Evolutionary conservation across 2,329 filamentous ascomycete species (phyloP).

Genomic region (Trichocomaceae sp.): DNA sequence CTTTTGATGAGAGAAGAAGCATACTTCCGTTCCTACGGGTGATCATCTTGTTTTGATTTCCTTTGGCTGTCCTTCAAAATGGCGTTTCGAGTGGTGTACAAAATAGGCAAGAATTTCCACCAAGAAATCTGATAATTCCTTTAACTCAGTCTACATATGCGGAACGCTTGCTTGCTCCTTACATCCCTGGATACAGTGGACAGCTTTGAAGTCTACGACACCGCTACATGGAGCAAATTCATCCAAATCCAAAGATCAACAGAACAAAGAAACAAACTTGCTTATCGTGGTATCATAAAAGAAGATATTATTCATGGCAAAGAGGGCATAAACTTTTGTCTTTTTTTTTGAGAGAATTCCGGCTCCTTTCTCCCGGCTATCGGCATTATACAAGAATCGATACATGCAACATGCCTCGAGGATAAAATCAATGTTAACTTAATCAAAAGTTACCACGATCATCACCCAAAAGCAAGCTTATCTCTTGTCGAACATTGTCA

Average conservation of each 20-base stretch:
- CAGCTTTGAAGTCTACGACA: not conserved
- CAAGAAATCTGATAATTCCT: conserved; percentile 20
- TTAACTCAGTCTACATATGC: not conserved
- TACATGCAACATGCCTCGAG: not conserved
- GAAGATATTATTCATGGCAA: not conserved
- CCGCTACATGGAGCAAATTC: not conserved
- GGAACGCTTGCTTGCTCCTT: too few species aligned
- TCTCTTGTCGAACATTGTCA: not conserved
- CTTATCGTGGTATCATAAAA: conserved; percentile 12
- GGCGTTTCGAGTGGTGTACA: conserved; percentile 27
- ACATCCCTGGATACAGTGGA: too few species aligned
- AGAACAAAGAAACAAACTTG: not conserved
- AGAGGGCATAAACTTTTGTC: not conserved
- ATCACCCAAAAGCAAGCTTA: not conserved
- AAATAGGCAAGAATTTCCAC: conserved; percentile 28
- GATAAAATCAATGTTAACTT: not conserved
- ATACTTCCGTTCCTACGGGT: conserved; percentile 7
- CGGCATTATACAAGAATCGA: not conserved
- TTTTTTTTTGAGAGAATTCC: not conserved
- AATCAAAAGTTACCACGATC: not conserved
- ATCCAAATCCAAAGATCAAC: not conserved
- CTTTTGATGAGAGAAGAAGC: not conserved
- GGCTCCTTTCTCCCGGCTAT: not conserved
- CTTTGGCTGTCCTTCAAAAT: not conserved
- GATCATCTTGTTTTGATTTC: conserved; percentile 10